A percentile compares a stretch with the other conserved stretches of the same genome.
Evolutionary conservation across 176 grass and related monocot species (phyloP).

Genomic region (Triticum dicoccoides): DNA sequence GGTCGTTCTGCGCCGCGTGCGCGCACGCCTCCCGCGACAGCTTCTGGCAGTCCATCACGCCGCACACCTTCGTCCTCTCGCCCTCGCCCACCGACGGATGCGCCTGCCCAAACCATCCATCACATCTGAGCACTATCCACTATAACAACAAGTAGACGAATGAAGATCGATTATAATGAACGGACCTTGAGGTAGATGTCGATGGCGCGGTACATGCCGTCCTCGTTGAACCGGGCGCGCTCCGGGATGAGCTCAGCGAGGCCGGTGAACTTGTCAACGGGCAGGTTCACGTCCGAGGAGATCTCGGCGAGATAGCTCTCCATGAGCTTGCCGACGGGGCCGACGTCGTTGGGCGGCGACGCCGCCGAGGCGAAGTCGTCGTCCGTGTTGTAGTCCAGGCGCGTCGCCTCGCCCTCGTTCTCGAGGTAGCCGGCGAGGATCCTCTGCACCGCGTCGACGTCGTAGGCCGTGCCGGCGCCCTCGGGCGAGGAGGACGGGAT

Average conservation of each 20-base stretch:
- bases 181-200: constrained; percentile 88
- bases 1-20: constrained; percentile 88
- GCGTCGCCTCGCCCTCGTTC: constrained; percentile 45
- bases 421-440: constrained; percentile 83
- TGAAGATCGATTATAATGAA: neutral
- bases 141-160: neutral
- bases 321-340: constrained; percentile 69
- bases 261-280: constrained; percentile 55
- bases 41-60: constrained; percentile 75
- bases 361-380: constrained; percentile 60
- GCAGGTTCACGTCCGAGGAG: constrained; percentile 64
- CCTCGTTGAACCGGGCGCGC: constrained; percentile 70
- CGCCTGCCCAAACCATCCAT: constrained; percentile 30
- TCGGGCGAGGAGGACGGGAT: constrained; percentile 54
- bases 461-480: constrained; percentile 38
- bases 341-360: constrained; percentile 41
- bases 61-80: constrained; percentile 82
- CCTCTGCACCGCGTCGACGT: constrained; percentile 79
- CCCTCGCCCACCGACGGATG: constrained; percentile 57
- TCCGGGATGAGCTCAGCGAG: constrained; percentile 77
- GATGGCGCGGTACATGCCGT: constrained; percentile 93
- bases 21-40: constrained; percentile 90
- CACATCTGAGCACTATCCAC: neutral
- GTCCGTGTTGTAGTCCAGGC: constrained; percentile 69
- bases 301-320: constrained; percentile 87